phyloP scores from a whole-genome alignment of 768 basidiomycete genomes.

The Leccinum aurantiacum region DNA sequence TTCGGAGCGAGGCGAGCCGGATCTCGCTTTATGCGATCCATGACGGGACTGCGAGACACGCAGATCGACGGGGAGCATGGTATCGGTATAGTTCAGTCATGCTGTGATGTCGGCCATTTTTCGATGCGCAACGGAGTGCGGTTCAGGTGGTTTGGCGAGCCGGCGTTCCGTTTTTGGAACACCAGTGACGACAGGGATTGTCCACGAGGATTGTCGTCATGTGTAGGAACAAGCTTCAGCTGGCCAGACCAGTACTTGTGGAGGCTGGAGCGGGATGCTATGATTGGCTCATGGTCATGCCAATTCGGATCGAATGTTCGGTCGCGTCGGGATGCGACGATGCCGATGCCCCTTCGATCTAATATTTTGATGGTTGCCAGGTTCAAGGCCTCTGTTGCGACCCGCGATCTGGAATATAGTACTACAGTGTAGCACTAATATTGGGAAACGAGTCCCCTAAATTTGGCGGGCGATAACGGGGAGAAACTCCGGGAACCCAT shows the following conservation, averaged over 20 bases:
- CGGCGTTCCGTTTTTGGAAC: background rate
- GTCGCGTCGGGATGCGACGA: background rate
- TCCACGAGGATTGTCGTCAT: no score
- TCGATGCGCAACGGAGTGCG: background rate
- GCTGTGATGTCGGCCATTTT: background rate
- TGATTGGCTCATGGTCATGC: background rate
- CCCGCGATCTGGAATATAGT: background rate
- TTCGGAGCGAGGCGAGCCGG: constrained; percentile 22
- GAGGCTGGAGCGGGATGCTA: background rate
- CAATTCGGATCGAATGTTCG: background rate
- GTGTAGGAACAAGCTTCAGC: background rate
- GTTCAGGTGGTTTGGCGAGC: background rate
- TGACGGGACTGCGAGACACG: background rate
- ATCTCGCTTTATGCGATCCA: constrained; percentile 15
- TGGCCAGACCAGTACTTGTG: background rate
- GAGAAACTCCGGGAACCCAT: background rate
- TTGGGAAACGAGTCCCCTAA: background rate
- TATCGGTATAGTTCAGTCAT: background rate
- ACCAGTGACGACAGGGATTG: background rate
- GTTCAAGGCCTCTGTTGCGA: background rate
- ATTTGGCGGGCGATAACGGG: background rate
- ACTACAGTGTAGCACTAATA: no score
- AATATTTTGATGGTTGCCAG: background rate
- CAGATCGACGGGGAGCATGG: background rate
- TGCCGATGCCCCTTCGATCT: background rate